Percentiles rank a stretch among this genome's conserved stretches.
These are phyloP conservation scores for Letharia lupina DNA, from an alignment of 495 filamentous ascomycete species.

Conservation along the genomic window DNA sequence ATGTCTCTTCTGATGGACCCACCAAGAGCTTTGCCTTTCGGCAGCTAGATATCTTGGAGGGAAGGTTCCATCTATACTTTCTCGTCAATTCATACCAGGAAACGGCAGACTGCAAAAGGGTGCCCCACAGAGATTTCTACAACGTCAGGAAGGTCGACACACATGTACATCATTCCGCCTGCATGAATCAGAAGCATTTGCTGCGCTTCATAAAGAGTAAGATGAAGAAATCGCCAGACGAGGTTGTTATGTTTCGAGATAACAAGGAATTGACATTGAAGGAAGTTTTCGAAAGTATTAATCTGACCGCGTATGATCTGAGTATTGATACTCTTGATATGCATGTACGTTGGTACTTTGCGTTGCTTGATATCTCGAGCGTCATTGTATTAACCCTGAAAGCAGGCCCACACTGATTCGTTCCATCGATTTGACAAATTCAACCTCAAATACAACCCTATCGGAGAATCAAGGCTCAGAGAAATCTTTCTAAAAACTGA, in stretches of 20 bases:
- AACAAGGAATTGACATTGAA: conserved; percentile 83
- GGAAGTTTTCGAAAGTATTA: conserved; percentile 96
- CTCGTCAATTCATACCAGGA: conserved; percentile 95
- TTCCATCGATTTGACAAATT: conserved; percentile 99
- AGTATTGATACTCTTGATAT: conserved; percentile 99
- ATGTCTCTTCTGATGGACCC: conserved; percentile 84
- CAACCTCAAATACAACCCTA: conserved; percentile 97
- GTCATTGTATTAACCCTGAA: conserved; percentile 13
- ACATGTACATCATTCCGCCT: conserved; percentile 97
- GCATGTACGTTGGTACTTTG: conserved; percentile 56
- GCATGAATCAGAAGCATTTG: conserved; percentile 99
- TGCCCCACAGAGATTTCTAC: conserved; percentile 97
- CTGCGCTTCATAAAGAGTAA: conserved; percentile 98
- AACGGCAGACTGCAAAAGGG: conserved; percentile 92
- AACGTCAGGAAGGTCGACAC: conserved; percentile 98
- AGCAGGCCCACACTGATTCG: conserved; percentile 86
- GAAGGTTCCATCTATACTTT: conserved; percentile 88
- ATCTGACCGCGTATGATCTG: conserved; percentile 90
- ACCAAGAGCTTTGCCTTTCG: conserved; percentile 95
- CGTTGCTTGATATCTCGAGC: not conserved
- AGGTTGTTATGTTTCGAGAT: conserved; percentile 87
- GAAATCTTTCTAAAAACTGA: conserved; percentile 98
- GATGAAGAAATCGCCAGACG: conserved; percentile 94
- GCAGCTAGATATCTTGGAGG: conserved; percentile 87
- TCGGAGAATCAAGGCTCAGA: conserved; percentile 87